Evolutionary conservation across 768 basidiomycete genomes (phyloP).

Genomic region (Pulveroboletus frians): DNA sequence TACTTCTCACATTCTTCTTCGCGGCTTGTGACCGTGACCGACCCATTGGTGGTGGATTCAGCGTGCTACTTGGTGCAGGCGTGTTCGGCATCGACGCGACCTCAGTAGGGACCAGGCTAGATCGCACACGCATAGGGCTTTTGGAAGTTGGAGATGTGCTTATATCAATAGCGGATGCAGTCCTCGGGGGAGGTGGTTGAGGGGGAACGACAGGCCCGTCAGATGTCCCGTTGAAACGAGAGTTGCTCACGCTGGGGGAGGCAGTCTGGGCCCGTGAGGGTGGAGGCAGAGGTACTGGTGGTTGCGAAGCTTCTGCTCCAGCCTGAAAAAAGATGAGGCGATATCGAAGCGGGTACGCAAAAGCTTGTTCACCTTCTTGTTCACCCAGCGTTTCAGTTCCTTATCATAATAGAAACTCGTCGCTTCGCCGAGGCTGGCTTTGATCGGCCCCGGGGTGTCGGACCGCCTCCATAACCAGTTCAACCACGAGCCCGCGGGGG

Average conservation of each 20-base stretch:
- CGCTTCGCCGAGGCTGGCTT: conserved; percentile 91
- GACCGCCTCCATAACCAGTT: conserved; percentile 74
- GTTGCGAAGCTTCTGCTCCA: conserved; percentile 48
- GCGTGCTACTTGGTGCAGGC: conserved; percentile 19
- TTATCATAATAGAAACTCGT: conserved; percentile 89
- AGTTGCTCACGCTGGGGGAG: conserved; percentile 58
- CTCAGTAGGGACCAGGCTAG: conserved; percentile 55
- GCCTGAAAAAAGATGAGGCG: conserved; percentile 36
- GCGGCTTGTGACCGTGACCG: conserved; percentile 50
- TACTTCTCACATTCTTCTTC: conserved; percentile 73
- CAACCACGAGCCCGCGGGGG: conserved; percentile 64
- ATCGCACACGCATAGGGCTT: conserved; percentile 54
- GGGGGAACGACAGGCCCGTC: conserved; percentile 12
- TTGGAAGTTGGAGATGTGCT: conserved; percentile 48
- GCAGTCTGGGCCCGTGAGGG: conserved; percentile 84
- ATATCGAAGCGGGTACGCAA: not conserved
- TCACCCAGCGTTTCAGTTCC: conserved; percentile 94
- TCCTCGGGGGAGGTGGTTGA: conserved; percentile 34
- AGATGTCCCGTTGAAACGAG: conserved; percentile 31
- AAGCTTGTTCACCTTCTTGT: conserved; percentile 65
- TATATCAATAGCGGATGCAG: conserved; percentile 62
- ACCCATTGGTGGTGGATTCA: conserved; percentile 38
- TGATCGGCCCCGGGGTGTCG: conserved; percentile 67
- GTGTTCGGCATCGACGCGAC: conserved; percentile 33
- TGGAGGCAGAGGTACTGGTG: conserved; percentile 60